A percentile compares a stretch with the other conserved stretches of the same genome.
phyloP scores from a whole-genome alignment of 2,329 filamentous ascomycete species.

The Chrysoporthe cubensis region DNA sequence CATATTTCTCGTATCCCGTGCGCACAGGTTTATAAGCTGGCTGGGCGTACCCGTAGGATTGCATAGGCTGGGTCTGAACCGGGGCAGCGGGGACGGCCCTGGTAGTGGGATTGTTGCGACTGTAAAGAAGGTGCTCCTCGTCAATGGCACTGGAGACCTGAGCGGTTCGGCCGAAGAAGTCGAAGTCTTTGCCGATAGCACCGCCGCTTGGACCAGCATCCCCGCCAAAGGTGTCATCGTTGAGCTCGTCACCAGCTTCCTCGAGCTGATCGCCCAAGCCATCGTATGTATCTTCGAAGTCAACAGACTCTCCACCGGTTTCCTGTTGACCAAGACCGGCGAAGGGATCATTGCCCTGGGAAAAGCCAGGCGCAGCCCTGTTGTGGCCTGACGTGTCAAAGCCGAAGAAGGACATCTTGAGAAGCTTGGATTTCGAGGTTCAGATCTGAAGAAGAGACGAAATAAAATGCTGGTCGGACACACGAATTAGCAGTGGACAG shows the following conservation, averaged over 20 bases:
- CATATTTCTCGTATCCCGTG: conserved; percentile 91
- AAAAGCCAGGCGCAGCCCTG: conserved; percentile 75
- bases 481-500: not conserved
- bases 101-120: conserved; percentile 69
- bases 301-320: conserved; percentile 61
- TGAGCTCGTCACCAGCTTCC: conserved; percentile 91
- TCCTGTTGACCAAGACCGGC: conserved; percentile 72
- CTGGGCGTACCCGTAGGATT: conserved; percentile 46
- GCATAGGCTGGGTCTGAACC: conserved; percentile 37
- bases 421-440: conserved; percentile 9
- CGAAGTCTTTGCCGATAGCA: conserved; percentile 86
- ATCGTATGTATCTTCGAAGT: conserved; percentile 98
- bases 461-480: conserved; percentile 5
- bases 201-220: conserved; percentile 47
- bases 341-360: conserved; percentile 83
- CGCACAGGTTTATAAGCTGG: conserved; percentile 63
- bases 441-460: not conserved
- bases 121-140: conserved; percentile 87
- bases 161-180: conserved; percentile 93
- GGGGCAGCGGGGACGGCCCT: conserved; percentile 45
- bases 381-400: conserved; percentile 77
- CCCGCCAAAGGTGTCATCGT: conserved; percentile 89
- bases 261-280: conserved; percentile 89
- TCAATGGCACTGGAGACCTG: conserved; percentile 84
- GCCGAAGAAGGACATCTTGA: conserved; percentile 86